These are phyloP conservation scores for Speleostelium caveatum DNA, from an alignment of 78 protist genomes.

Conservation along the genomic window DNA sequence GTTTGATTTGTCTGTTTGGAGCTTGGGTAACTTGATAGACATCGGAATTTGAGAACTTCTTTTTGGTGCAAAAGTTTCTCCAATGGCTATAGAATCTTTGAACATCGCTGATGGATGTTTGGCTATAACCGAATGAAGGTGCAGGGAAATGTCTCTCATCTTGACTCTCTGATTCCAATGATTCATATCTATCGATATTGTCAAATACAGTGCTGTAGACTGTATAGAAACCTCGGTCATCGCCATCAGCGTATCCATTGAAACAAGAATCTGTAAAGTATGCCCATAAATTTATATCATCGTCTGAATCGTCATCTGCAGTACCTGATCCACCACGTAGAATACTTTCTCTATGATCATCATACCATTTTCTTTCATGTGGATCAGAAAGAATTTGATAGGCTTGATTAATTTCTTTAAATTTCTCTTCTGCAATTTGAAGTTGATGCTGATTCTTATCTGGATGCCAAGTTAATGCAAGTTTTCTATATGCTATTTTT, in stretches of 20 bases:
- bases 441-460: slow-evolving; percentile 86
- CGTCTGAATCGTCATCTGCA: slow-evolving; percentile 62
- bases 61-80: slow-evolving; percentile 76
- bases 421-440: slow-evolving; percentile 82
- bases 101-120: slow-evolving; percentile 25
- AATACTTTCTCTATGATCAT: slow-evolving; percentile 79
- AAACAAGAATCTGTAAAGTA: slow-evolving; percentile 78
- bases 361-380: slow-evolving; percentile 90
- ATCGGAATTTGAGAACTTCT: slow-evolving; percentile 79
- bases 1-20: slow-evolving; percentile 72
- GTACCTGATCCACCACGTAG: slow-evolving; percentile 69
- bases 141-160: slow-evolving; percentile 2
- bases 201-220: slow-evolving; percentile 77
- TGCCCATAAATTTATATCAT: slow-evolving; percentile 80
- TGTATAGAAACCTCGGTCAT: slow-evolving; percentile 70
- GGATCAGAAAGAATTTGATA: slow-evolving; percentile 82
- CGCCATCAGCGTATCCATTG: slow-evolving; percentile 49
- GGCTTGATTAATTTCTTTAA: slow-evolving; percentile 88
- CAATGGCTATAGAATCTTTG: slow-evolving; percentile 81
- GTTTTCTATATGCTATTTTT: slow-evolving; percentile 81
- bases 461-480: slow-evolving; percentile 90
- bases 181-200: slow-evolving; percentile 73
- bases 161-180: background rate
- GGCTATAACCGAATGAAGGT: slow-evolving; percentile 82
- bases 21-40: slow-evolving; percentile 83